These are phyloP conservation scores for Wallemia ichthyophaga DNA, from an alignment of 1,284 basidiomycete genomes.

Conservation along the genomic window DNA sequence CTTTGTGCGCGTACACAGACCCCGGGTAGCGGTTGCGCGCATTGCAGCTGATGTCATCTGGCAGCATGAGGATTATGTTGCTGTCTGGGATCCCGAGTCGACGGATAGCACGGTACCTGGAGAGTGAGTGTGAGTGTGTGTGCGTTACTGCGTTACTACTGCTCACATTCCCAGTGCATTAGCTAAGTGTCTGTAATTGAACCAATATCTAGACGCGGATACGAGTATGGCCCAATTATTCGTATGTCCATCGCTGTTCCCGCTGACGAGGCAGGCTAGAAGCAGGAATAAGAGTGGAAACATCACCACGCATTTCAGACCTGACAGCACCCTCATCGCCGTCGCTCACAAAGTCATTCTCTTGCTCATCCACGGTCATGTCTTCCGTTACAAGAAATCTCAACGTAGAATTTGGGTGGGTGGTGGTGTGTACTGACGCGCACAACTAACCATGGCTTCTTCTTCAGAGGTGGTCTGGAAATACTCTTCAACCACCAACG, in stretches of 20 bases:
- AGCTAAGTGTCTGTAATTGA: conserved; percentile 95
- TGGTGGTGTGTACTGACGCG: too few relatives aligned
- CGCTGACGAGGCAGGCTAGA: not conserved
- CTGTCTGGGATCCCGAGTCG: conserved; percentile 89
- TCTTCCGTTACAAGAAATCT: not conserved
- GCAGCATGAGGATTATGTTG: conserved; percentile 95
- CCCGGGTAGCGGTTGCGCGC: conserved; percentile 71
- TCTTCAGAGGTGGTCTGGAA: conserved; percentile 38
- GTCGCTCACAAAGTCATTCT: not conserved
- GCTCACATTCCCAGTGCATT: conserved; percentile 85
- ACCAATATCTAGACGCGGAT: conserved; percentile 82
- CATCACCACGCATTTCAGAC: too few relatives aligned
- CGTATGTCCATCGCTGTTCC: conserved; percentile 27
- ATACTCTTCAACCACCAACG: conserved; percentile 41
- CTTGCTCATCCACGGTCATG: not conserved
- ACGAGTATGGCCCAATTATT: conserved; percentile 98
- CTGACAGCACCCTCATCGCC: not conserved
- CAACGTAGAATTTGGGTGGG: not conserved
- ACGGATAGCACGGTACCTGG: conserved; percentile 88
- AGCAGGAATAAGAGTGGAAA: not conserved
- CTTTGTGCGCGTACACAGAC: conserved; percentile 57
- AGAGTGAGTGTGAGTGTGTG: too few relatives aligned
- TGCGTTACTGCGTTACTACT: too few relatives aligned
- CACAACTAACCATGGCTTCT: too few relatives aligned
- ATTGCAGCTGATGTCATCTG: conserved; percentile 88